Evolutionary conservation across 352 stramenopile genomes (phyloP).

Genomic region (Plasmopara halstedii): DNA sequence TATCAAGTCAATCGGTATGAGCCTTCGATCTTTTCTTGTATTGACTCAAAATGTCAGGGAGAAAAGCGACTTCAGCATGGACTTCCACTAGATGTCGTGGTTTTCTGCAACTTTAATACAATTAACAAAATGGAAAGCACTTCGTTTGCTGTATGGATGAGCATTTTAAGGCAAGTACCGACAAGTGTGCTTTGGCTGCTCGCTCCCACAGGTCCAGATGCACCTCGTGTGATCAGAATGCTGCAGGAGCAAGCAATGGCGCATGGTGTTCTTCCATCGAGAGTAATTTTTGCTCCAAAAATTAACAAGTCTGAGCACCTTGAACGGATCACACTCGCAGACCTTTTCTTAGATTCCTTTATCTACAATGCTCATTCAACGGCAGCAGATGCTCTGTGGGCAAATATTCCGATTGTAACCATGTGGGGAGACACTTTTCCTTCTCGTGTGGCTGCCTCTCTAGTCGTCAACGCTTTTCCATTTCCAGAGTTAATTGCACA

Average conservation of each 20-base stretch:
- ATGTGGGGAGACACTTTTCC: slow-evolving; percentile 69
- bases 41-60: slow-evolving; percentile 10
- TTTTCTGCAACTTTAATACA: slow-evolving; percentile 92
- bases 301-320: slow-evolving; percentile 73
- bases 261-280: slow-evolving; percentile 44
- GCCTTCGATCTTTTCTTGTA: slow-evolving; percentile 24
- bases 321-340: slow-evolving; percentile 57
- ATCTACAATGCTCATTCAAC: slow-evolving; percentile 96
- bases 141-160: slow-evolving; percentile 86
- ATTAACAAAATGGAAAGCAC: slow-evolving; percentile 91
- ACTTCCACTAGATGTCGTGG: slow-evolving; percentile 25
- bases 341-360: slow-evolving; percentile 94
- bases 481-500: slow-evolving; percentile 31
- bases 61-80: slow-evolving; percentile 15
- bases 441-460: slow-evolving; percentile 54
- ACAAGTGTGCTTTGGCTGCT: slow-evolving; percentile 86
- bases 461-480: slow-evolving; percentile 38
- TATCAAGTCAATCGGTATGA: slow-evolving; percentile 91
- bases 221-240: slow-evolving; percentile 5
- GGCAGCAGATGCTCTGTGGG: slow-evolving; percentile 85
- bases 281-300: slow-evolving; percentile 68
- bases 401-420: slow-evolving; percentile 86
- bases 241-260: slow-evolving; percentile 52
- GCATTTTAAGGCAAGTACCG: slow-evolving; percentile 78
- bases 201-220: slow-evolving; percentile 17